Conservation (phyloP, 2,329 filamentous ascomycete species). For the Phialophora tarda region DNA sequence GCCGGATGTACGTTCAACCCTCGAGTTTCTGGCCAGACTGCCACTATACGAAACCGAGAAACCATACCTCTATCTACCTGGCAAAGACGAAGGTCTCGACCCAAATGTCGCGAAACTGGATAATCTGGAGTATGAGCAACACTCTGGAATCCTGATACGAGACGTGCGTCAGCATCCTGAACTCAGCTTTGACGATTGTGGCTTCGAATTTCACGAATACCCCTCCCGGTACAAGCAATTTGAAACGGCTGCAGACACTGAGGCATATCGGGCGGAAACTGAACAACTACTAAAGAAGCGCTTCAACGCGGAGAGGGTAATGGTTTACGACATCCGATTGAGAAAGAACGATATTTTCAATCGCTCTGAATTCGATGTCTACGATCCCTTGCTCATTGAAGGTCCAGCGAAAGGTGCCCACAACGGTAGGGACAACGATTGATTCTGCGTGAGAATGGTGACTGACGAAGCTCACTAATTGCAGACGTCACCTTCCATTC, state of each 20-base stretch:
- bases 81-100: conserved; percentile 16
- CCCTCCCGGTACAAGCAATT: conserved; percentile 1
- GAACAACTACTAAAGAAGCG: conserved; percentile 12
- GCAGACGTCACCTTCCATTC: conserved; percentile 1
- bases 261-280: conserved; percentile 11
- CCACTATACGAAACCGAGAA: conserved; percentile 22
- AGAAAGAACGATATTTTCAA: conserved; percentile 12
- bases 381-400: conserved; percentile 21
- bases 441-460: neutral
- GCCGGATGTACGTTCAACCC: conserved; percentile 5
- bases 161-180: conserved; percentile 12
- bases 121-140: conserved; percentile 21
- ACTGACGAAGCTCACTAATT: neutral
- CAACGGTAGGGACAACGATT: conserved; percentile 12
- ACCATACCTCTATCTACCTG: conserved; percentile 21
- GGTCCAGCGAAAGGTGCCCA: conserved; percentile 26
- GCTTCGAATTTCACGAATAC: conserved; percentile 17
- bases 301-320: conserved; percentile 16
- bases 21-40: conserved; percentile 18
- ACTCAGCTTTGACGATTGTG: conserved; percentile 19
- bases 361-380: conserved; percentile 22
- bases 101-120: conserved; percentile 11
- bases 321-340: conserved; percentile 20
- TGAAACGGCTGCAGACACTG: conserved; percentile 3
- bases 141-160: conserved; percentile 9